These are phyloP conservation scores for Coffea canephora DNA, from an alignment of 257 asterid species.

Conservation along the genomic window DNA sequence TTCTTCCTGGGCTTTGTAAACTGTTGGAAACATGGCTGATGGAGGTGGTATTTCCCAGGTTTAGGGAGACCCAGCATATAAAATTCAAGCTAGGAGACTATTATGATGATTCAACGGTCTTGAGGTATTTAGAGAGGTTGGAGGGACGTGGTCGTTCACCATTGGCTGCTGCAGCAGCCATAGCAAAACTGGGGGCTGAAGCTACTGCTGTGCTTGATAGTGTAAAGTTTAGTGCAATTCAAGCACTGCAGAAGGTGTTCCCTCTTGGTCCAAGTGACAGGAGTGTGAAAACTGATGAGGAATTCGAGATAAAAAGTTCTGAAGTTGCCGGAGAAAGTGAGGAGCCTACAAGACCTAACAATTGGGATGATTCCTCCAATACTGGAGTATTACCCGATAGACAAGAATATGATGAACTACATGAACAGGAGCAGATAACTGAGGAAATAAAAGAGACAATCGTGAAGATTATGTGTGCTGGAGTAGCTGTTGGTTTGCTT, in stretches of 20 bases:
- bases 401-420: conserved; percentile 33
- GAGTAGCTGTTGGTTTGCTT: conserved; percentile 75
- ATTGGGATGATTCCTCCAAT: conserved; percentile 34
- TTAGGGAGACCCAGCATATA: conserved; percentile 75
- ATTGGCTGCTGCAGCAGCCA: conserved; percentile 97
- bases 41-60: conserved; percentile 97
- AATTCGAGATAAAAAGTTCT: conserved; percentile 33
- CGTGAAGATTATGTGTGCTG: conserved; percentile 84
- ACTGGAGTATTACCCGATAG: conserved; percentile 29
- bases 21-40: conserved; percentile 92
- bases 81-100: conserved; percentile 86
- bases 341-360: conserved; percentile 30
- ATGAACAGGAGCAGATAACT: conserved; percentile 61
- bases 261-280: conserved; percentile 58
- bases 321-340: conserved; percentile 30
- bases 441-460: conserved; percentile 60
- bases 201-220: conserved; percentile 95
- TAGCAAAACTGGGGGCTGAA: conserved; percentile 88
- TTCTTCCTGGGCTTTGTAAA: conserved; percentile 92
- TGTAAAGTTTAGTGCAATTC: conserved; percentile 81
- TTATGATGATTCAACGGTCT: conserved; percentile 91
- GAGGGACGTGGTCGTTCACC: conserved; percentile 93
- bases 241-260: conserved; percentile 83
- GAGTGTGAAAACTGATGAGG: conserved; percentile 37
- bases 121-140: conserved; percentile 82